Evolutionary conservation across 805 yeast species (phyloP).

Genomic region (Saturnispora gosingensis): DNA sequence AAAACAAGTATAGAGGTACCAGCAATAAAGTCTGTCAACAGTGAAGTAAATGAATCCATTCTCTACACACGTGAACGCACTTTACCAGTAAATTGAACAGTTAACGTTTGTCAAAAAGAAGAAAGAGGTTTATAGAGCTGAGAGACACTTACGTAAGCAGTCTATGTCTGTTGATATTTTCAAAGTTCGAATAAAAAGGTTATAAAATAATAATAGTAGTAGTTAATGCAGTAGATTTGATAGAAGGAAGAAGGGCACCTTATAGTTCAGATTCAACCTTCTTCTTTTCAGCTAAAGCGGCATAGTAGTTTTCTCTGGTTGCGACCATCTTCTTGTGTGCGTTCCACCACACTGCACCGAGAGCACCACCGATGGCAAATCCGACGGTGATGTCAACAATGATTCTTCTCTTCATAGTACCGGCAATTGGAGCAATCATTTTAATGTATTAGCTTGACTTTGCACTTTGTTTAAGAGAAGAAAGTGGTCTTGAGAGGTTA

Average conservation of each 20-base stretch:
- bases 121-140: not conserved
- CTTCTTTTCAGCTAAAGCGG: constrained; percentile 67
- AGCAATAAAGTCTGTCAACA: not conserved
- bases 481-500: constrained; percentile 2
- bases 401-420: constrained; percentile 72
- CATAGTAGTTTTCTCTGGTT: constrained; percentile 79
- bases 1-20: constrained; percentile 12
- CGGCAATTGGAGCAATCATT: constrained; percentile 83
- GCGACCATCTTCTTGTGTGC: constrained; percentile 67
- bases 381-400: constrained; percentile 72
- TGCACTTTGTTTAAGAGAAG: constrained; percentile 5
- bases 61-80: not conserved
- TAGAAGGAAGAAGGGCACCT: not conserved
- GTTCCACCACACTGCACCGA: constrained; percentile 75
- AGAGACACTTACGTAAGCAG: not conserved
- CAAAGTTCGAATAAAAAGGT: not conserved
- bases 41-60: not conserved
- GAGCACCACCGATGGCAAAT: constrained; percentile 29
- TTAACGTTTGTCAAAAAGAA: not conserved
- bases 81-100: too few relatives aligned
- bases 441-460: constrained; percentile 24
- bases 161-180: not conserved
- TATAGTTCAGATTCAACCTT: constrained; percentile 41
- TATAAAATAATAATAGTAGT: not conserved
- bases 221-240: not conserved